phyloP scores from a whole-genome alignment of 768 basidiomycete genomes.

The Amanita subjunquillea region DNA sequence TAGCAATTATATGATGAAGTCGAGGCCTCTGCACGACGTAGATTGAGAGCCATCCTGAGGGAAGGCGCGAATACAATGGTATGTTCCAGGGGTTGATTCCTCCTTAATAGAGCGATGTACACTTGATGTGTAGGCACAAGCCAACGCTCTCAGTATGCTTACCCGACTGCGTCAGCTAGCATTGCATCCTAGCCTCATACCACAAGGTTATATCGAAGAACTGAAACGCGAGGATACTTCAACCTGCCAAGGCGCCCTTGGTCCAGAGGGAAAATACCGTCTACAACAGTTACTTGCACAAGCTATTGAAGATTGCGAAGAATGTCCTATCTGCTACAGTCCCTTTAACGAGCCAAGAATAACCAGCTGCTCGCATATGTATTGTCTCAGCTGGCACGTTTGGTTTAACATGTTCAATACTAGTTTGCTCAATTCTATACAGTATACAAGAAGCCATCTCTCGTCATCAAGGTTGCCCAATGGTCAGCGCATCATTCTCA shows the following conservation, averaged over 20 bases:
- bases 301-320: slow-evolving; percentile 72
- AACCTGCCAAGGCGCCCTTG: slow-evolving; percentile 26
- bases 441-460: slow-evolving; percentile 64
- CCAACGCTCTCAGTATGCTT: slow-evolving; percentile 71
- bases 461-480: slow-evolving; percentile 71
- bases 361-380: slow-evolving; percentile 62
- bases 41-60: slow-evolving; percentile 47
- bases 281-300: slow-evolving; percentile 51
- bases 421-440: not conserved
- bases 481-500: slow-evolving; percentile 33
- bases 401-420: not conserved
- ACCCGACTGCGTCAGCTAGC: slow-evolving; percentile 79
- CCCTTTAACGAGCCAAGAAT: slow-evolving; percentile 57
- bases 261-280: slow-evolving; percentile 40
- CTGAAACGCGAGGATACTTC: slow-evolving; percentile 17
- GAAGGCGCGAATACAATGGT: slow-evolving; percentile 34
- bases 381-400: slow-evolving; percentile 59
- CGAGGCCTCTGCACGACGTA: slow-evolving; percentile 49
- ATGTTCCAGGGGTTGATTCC: slow-evolving; percentile 4
- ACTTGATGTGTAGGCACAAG: slow-evolving; percentile 36
- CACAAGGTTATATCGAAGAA: slow-evolving; percentile 58
- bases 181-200: slow-evolving; percentile 70
- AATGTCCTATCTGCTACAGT: slow-evolving; percentile 70
- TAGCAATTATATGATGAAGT: slow-evolving; percentile 64
- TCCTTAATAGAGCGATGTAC: not conserved